Evolutionary conservation across 495 filamentous ascomycete species (phyloP), one percentile per base, ranked within the genome.

Genomic region (Penicillium dipodomyicola): DNA sequence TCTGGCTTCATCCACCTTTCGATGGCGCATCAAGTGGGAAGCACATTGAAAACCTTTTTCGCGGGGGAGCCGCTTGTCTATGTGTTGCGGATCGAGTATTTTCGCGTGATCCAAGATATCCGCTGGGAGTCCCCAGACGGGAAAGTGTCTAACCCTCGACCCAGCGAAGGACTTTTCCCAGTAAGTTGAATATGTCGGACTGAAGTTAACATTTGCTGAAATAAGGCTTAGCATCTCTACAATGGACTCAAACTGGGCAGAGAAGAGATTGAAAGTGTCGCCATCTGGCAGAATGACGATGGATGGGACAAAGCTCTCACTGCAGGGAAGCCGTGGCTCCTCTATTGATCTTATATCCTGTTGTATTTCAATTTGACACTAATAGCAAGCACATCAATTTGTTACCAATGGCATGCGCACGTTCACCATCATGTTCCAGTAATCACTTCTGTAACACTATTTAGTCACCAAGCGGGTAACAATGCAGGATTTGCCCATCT

Each of bases 41-140:
- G 72, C 35, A 79, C 76, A 0, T 48, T 79, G 42, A 76, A 96
- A 72, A 63, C 87, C 72, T 59, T 93, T 84, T 56, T 91, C 87
- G 60, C 91, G 64, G 57, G 91, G 82, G 58, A 97, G 74, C 65
- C 84, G 70, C 65, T 91, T 80, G 47, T 92, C 81, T 65, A 96
- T 79, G 70, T 93, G 70, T 70, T 96, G 80, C 59, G 91, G 81
- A 69, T 93, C 77, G 42, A 80, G 57, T 92, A 96, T 88, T 6
- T 84, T 83, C 57, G 82, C 70, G 57, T 79, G 9, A 59, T 60
- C 14, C 54, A 62, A 20, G 48, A 74, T 56, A 68, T 77, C 40
- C 65, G 65, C 2, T 79, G 75, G 71, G 76, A 79, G 49, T 68
- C 69, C 9, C 74, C 74, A 1, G 73, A 77, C 49, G 72, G 67